Conservation (phyloP, 257 asterid genomes). For the Henckelia pumila region DNA sequence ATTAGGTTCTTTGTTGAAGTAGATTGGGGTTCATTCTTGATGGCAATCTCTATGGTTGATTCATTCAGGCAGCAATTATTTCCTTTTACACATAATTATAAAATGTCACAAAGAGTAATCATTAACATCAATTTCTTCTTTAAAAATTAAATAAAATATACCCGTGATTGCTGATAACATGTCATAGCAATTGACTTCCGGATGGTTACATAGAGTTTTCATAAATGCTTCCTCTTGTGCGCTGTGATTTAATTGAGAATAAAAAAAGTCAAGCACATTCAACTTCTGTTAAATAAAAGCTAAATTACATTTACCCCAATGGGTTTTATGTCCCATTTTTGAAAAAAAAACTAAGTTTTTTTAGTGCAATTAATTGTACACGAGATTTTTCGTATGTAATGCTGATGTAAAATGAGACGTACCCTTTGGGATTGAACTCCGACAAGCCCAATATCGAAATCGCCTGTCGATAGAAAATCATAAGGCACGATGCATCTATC, state of each 20-base stretch:
- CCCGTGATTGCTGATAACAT: constrained; percentile 66
- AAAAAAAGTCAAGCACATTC: no score
- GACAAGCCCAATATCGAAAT: constrained; percentile 62
- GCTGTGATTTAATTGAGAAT: constrained; percentile 27
- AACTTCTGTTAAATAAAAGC: no score
- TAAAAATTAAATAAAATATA: constrained; percentile 5
- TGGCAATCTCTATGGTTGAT: constrained; percentile 55
- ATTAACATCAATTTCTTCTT: no score
- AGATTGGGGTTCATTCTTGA: constrained; percentile 74
- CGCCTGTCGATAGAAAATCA: constrained; percentile 40
- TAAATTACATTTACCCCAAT: no score
- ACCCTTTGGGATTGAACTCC: constrained; percentile 80
- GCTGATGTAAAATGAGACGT: neutral
- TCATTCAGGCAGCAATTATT: constrained; percentile 73
- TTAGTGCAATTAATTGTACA: no score
- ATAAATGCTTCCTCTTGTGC: constrained; percentile 39
- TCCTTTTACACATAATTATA: constrained; percentile 32
- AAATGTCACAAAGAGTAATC: no score
- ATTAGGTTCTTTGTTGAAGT: constrained; percentile 78
- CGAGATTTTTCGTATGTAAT: no score
- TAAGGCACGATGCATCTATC: no score
- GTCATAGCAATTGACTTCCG: constrained; percentile 64
- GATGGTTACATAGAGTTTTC: constrained; percentile 39
- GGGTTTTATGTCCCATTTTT: no score
- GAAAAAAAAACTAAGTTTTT: no score